Conservation (phyloP, 1,139 yeast species). For the Scheffersomyces cryptocercus region DNA sequence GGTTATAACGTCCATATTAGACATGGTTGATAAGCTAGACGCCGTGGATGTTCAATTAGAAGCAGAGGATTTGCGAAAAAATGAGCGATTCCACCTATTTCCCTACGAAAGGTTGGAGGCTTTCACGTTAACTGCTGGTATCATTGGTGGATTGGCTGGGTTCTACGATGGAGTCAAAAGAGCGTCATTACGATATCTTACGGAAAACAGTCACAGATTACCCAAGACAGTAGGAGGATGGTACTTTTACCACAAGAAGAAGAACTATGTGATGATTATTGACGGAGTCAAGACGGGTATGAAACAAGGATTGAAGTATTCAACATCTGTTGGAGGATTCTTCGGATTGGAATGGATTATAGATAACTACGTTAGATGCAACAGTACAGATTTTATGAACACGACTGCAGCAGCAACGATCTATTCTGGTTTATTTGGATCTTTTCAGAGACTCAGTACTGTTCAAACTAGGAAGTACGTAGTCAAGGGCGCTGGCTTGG, state of each 20-base stretch:
- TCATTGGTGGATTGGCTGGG: slow-evolving; percentile 65
- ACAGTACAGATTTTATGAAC: slow-evolving; percentile 58
- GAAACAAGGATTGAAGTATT: slow-evolving; percentile 44
- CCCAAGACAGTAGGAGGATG: slow-evolving; percentile 83
- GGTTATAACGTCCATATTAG: no score
- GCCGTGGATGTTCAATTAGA: background rate
- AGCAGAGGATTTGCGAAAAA: slow-evolving; percentile 11
- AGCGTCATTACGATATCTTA: slow-evolving; percentile 63
- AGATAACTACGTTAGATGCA: slow-evolving; percentile 50
- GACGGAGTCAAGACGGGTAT: slow-evolving; percentile 51
- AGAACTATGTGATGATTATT: slow-evolving; percentile 71
- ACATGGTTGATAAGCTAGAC: no score
- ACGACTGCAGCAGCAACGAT: slow-evolving; percentile 58
- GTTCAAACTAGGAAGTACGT: slow-evolving; percentile 52
- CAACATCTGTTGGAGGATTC: slow-evolving; percentile 49
- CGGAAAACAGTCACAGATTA: slow-evolving; percentile 80
- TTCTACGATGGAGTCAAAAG: slow-evolving; percentile 59
- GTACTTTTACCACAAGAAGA: slow-evolving; percentile 86
- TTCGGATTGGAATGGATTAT: slow-evolving; percentile 64
- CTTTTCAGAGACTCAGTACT: slow-evolving; percentile 41
- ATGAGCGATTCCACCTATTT: slow-evolving; percentile 43
- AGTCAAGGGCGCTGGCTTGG: slow-evolving; percentile 56
- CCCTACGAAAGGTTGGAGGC: slow-evolving; percentile 39
- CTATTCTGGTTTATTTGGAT: slow-evolving; percentile 55
- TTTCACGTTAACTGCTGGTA: slow-evolving; percentile 39